Conservation (phyloP, 1,284 basidiomycete species). For the Boletus subluridellus region DNA sequence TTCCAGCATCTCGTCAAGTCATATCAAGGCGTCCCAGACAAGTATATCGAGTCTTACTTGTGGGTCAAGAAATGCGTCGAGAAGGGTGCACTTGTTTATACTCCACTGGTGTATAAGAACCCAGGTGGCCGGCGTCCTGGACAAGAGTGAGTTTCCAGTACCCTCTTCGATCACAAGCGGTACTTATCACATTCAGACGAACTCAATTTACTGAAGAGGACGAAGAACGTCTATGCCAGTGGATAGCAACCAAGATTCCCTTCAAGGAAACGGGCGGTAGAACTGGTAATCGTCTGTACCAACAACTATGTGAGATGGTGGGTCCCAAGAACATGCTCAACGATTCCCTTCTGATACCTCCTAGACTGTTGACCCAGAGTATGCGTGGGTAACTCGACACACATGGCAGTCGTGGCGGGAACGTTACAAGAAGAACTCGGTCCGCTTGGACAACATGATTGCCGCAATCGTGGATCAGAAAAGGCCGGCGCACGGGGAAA, state of each 20-base stretch:
- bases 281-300: conserved; percentile 76
- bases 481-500: conserved; percentile 62
- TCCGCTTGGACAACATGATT: conserved; percentile 61
- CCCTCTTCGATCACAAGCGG: not conserved
- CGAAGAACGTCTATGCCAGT: conserved; percentile 64
- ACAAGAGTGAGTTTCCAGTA: conserved; percentile 57
- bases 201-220: conserved; percentile 72
- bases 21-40: conserved; percentile 60
- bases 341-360: conserved; percentile 8
- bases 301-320: conserved; percentile 54
- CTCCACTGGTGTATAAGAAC: conserved; percentile 74
- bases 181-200: conserved; percentile 44
- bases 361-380: conserved; percentile 59
- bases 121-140: conserved; percentile 74
- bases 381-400: conserved; percentile 73
- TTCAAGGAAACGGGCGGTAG: conserved; percentile 74
- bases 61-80: conserved; percentile 81
- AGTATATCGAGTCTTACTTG: conserved; percentile 71
- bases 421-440: conserved; percentile 75
- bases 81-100: conserved; percentile 57
- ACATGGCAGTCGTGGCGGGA: conserved; percentile 87
- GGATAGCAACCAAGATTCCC: conserved; percentile 76
- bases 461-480: conserved; percentile 61
- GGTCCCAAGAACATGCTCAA: not conserved
- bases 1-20: conserved; percentile 67